Conservation (phyloP, 2,329 filamentous ascomycete genomes). For the Neopestalotiopsis clavispora region DNA sequence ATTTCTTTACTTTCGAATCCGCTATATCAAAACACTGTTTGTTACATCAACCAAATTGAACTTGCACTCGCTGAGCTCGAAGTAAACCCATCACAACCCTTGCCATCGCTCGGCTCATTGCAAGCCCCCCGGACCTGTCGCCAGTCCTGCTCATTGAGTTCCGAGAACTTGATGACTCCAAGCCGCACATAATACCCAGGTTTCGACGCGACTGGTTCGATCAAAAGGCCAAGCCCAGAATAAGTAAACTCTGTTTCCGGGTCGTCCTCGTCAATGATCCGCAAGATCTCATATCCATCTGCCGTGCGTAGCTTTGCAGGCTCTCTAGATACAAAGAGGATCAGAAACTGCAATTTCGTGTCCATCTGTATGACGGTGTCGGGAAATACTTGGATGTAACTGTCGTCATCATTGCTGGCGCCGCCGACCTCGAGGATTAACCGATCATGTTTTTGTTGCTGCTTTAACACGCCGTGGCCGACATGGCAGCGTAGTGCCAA, state of each 20-base stretch:
- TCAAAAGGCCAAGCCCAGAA: conserved; percentile 7
- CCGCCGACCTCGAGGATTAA: neutral
- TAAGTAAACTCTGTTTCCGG: neutral
- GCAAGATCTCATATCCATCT: neutral
- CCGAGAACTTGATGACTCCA: conserved; percentile 7
- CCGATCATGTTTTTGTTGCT: neutral
- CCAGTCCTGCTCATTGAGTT: neutral
- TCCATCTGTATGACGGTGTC: neutral
- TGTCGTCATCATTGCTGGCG: neutral
- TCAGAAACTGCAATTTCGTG: neutral
- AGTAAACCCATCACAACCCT: neutral
- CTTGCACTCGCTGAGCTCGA: neutral
- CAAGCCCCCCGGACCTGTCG: neutral
- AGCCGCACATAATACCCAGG: neutral
- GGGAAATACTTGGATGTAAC: neutral
- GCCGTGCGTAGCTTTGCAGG: neutral
- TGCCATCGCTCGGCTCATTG: neutral
- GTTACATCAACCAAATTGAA: neutral
- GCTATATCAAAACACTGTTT: neutral
- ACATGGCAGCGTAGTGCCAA: neutral
- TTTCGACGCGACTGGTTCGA: neutral
- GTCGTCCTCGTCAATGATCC: neutral
- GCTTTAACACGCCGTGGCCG: neutral
- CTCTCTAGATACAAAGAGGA: neutral
- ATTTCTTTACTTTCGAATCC: too few species aligned